phyloP scores from a whole-genome alignment of 2,329 filamentous ascomycete species.

The Whalleya microplaca region DNA sequence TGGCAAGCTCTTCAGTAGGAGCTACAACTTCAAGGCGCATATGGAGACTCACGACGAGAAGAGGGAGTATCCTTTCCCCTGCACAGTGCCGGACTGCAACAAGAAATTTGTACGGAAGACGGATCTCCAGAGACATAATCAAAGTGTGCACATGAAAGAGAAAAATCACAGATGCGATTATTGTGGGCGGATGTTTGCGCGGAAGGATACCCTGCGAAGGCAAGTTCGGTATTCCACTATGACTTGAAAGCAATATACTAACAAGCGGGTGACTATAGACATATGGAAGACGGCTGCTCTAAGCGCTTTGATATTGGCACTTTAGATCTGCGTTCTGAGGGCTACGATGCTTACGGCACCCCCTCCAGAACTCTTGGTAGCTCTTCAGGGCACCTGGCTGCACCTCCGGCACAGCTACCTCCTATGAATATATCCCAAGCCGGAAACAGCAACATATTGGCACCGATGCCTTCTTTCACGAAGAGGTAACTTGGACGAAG shows the following conservation, averaged over 20 bases:
- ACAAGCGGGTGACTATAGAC: conserved; percentile 50
- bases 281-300: conserved; percentile 77
- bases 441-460: conserved; percentile 22
- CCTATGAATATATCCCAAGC: conserved; percentile 32
- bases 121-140: conserved; percentile 68
- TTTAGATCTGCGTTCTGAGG: conserved; percentile 45
- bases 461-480: conserved; percentile 31
- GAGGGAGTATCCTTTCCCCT: conserved; percentile 72
- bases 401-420: conserved; percentile 31
- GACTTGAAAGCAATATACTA: conserved; percentile 1
- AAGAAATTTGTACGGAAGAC: conserved; percentile 84
- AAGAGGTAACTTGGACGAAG: conserved; percentile 27
- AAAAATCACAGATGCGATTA: conserved; percentile 71
- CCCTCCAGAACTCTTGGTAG: conserved; percentile 30
- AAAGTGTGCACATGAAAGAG: conserved; percentile 74
- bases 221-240: conserved; percentile 44
- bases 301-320: conserved; percentile 65
- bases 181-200: conserved; percentile 73
- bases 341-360: conserved; percentile 30
- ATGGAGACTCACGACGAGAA: conserved; percentile 81
- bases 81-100: conserved; percentile 65
- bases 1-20: conserved; percentile 77
- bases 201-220: conserved; percentile 84
- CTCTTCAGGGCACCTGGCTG: conserved; percentile 29
- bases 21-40: conserved; percentile 87